Evolutionary conservation across 148 eudicot species (phyloP), one percentile per base, ranked within the genome.

Genomic region (Agrostemma githago): DNA sequence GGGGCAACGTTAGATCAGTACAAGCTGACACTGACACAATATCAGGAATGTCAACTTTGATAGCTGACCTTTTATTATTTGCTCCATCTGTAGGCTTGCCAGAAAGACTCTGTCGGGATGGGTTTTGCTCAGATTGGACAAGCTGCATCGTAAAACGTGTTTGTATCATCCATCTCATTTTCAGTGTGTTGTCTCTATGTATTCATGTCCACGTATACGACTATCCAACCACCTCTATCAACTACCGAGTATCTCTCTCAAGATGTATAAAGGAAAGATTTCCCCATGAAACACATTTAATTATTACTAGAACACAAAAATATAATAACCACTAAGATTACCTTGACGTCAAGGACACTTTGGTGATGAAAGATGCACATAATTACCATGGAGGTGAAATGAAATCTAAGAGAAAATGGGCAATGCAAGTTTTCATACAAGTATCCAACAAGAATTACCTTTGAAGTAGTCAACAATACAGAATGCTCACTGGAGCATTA

Each of bases 1-100:
- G 91, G 48, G 98, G 98, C 77, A 94, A 84, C 64, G 97, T 89
- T 71, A 91, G 91, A 87, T 94, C 98, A 76, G 97, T 84, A 81
- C 89, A 91, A 59, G 93, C 87, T 56, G 98, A 88, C 41, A 94
- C 88, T 62, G 93, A 91, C 70, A 87, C 85, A 58, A 94, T 91
- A 79, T 89, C 87, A 34, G 85, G 78, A 72, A 94, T 84, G 57
- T 87, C 86, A 39, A 94, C 88, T 82, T 75, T 87, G 69, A 89
- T 72, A 12, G 82, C 82, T 77, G 82, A 74, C 74, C 77, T 88
- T 68, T 77, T 88, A 5, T 1, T 37, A 17, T 70, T 83, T 19
- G 58, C 63, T 15, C 80, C 68, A 70, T 91, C 90, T 67, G 76
- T 77, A 44, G 90, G 83, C 72, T 78, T 85, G 68, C 82, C 79